phyloP scores from a whole-genome alignment of 1,284 basidiomycete species.

The Trametes pubescens region DNA sequence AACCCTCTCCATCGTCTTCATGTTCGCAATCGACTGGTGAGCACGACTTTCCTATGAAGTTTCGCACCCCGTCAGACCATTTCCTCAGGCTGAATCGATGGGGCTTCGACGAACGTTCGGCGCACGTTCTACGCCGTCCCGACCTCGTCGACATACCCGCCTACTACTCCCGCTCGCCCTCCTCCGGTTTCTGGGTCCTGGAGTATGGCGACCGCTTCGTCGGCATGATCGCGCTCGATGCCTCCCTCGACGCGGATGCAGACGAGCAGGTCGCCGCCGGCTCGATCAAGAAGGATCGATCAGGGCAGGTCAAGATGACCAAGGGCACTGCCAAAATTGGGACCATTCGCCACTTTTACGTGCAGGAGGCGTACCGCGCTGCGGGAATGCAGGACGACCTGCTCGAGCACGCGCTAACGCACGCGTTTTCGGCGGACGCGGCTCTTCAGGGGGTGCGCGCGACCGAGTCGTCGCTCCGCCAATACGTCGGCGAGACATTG shows the following conservation, averaged over 20 bases:
- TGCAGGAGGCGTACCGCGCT: conserved; percentile 69
- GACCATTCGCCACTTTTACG: conserved; percentile 79
- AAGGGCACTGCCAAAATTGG: conserved; percentile 56
- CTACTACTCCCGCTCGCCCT: conserved; percentile 68
- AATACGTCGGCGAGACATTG: conserved; percentile 58
- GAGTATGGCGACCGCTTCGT: conserved; percentile 67
- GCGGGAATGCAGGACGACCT: conserved; percentile 72
- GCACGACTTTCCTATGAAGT: conserved; percentile 31
- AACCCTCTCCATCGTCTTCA: conserved; percentile 65
- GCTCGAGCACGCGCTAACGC: conserved; percentile 62
- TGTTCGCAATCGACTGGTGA: conserved; percentile 78
- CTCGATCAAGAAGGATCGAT: conserved; percentile 31
- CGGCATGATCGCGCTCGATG: conserved; percentile 77
- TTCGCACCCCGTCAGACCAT: conserved; percentile 1
- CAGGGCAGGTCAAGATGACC: conserved; percentile 33
- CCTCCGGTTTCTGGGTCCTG: conserved; percentile 75
- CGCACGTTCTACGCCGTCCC: conserved; percentile 59
- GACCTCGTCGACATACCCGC: conserved; percentile 63
- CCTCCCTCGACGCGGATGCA: conserved; percentile 50
- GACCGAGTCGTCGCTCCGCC: conserved; percentile 57
- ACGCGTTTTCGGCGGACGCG: conserved; percentile 58
- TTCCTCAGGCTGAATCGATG: conserved; percentile 70
- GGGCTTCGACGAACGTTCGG: conserved; percentile 65
- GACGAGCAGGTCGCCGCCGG: conserved; percentile 37
- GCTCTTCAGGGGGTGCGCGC: conserved; percentile 56